These are phyloP conservation scores for Polytrichum formosum DNA, from an alignment of 225 moss, liverwort and hornwort genomes.

Conservation along the genomic window DNA sequence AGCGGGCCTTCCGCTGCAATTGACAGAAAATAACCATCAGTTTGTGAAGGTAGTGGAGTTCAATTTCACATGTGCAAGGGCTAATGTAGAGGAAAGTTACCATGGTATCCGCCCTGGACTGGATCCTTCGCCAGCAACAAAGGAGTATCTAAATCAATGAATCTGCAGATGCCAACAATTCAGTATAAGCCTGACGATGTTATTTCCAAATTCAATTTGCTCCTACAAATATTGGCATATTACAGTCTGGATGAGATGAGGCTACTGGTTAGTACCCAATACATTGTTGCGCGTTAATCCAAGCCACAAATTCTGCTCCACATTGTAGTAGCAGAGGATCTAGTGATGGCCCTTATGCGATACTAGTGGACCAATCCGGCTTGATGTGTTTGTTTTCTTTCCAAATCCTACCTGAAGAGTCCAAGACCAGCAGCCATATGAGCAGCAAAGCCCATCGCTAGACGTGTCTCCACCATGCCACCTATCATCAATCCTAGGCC, in stretches of 20 bases:
- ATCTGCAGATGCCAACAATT: constrained; percentile 40
- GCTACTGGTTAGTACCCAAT: too few relatives aligned
- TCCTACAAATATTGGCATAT: not conserved
- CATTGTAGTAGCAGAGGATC: too few relatives aligned
- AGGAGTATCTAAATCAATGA: constrained; percentile 82
- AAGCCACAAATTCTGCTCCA: too few relatives aligned
- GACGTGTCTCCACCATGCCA: constrained; percentile 94
- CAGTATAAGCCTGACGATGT: not conserved
- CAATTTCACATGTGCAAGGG: not conserved
- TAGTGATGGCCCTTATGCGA: too few relatives aligned
- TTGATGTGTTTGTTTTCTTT: not conserved
- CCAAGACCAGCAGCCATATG: constrained; percentile 84
- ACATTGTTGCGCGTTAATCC: too few relatives aligned
- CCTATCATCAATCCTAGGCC: constrained; percentile 83
- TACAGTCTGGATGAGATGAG: too few relatives aligned
- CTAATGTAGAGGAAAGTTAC: constrained; percentile 29
- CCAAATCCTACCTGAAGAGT: constrained; percentile 64
- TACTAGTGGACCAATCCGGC: too few relatives aligned
- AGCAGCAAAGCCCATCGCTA: constrained; percentile 90
- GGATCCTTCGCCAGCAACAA: constrained; percentile 71
- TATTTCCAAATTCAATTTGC: not conserved
- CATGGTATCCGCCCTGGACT: constrained; percentile 73
- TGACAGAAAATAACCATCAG: constrained; percentile 18
- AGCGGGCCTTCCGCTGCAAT: constrained; percentile 51
- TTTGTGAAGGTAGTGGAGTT: not conserved